phyloP scores from a whole-genome alignment of 2,329 filamentous ascomycete genomes.

The Epicoccum nigrum region DNA sequence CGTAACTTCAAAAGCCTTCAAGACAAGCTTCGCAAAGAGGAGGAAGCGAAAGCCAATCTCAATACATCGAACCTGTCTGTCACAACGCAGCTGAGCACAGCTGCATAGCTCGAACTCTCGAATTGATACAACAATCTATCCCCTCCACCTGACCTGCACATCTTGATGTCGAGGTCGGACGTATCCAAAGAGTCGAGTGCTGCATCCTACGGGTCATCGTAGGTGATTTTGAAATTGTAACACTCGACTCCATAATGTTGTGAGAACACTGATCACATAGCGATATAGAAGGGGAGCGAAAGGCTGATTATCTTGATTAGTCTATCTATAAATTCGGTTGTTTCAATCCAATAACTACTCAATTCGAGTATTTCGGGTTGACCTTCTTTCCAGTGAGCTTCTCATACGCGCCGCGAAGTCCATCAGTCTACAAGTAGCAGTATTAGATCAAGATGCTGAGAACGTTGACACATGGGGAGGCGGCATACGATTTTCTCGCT shows the following conservation, averaged over 20 bases:
- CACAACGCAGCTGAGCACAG: neutral
- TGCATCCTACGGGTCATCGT: no score
- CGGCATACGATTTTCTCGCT: conserved; percentile 48
- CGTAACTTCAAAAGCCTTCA: conserved; percentile 62
- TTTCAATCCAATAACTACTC: conserved; percentile 10
- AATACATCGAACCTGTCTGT: neutral
- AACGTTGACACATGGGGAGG: neutral
- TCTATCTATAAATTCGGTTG: no score
- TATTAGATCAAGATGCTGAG: neutral
- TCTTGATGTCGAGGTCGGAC: no score
- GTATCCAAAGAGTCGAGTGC: no score
- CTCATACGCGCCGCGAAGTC: conserved; percentile 56
- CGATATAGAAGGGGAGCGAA: no score
- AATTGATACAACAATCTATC: no score
- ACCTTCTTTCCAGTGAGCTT: conserved; percentile 58
- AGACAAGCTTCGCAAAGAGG: conserved; percentile 51
- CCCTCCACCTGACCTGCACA: no score
- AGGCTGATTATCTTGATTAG: no score
- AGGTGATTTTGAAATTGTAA: no score
- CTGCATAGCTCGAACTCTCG: neutral
- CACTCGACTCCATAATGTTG: no score
- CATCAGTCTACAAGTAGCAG: conserved; percentile 50
- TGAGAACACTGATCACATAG: no score
- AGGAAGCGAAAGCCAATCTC: neutral
- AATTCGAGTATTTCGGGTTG: conserved; percentile 57